These are phyloP conservation scores for Arthroderma uncinatum DNA, from an alignment of 2,329 filamentous ascomycete genomes.

Conservation along the genomic window DNA sequence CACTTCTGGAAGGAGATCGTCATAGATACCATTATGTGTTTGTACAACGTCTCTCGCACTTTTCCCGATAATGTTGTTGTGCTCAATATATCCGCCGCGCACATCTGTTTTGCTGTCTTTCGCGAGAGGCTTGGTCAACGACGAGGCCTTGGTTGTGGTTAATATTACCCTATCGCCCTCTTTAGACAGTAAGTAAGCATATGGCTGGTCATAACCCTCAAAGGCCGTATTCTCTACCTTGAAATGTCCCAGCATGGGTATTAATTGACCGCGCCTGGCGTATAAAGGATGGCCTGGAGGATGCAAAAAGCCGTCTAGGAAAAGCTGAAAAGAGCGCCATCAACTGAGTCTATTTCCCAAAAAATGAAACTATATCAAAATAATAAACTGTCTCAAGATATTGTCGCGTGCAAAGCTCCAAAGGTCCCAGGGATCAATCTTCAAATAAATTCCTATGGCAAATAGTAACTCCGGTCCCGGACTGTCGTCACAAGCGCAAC, in stretches of 20 bases:
- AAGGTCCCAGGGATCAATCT: not conserved
- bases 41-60: conserved; percentile 47
- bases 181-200: conserved; percentile 13
- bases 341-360: not conserved
- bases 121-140: conserved; percentile 35
- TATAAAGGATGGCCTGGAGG: not conserved
- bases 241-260: conserved; percentile 30
- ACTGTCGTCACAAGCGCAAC: not conserved
- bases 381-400: not conserved
- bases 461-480: conserved; percentile 10
- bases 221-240: conserved; percentile 20
- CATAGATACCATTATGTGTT: conserved; percentile 38
- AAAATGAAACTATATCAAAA: no score
- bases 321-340: not conserved
- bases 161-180: conserved; percentile 37
- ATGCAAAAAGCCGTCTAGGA: not conserved
- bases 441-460: not conserved
- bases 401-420: not conserved
- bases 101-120: conserved; percentile 27
- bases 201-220: no score
- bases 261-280: conserved; percentile 21
- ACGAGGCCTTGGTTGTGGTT: conserved; percentile 26
- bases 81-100: conserved; percentile 29
- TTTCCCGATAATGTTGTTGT: conserved; percentile 54
- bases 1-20: not conserved